These are phyloP conservation scores for Saksenaea oblongispora DNA, from an alignment of 371 early-diverging fungal species.

Conservation along the genomic window DNA sequence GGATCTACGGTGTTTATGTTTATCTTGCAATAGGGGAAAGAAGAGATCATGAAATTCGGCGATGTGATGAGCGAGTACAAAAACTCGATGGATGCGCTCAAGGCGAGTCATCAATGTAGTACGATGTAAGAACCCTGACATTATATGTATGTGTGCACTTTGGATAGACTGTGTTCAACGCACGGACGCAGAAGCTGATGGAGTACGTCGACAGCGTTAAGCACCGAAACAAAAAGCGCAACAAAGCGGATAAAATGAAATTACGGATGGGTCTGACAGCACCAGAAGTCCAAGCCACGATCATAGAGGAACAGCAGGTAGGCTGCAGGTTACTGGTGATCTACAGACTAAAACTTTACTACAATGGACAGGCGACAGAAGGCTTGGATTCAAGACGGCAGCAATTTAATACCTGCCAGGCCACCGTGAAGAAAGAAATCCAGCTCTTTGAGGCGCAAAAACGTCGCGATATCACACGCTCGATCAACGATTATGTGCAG, in stretches of 20 bases:
- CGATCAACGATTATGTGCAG: constrained; percentile 51
- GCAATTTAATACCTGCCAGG: constrained; percentile 49
- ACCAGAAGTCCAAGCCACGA: constrained; percentile 43
- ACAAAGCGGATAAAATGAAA: constrained; percentile 48
- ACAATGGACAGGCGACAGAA: constrained; percentile 30
- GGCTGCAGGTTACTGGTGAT: constrained; percentile 4
- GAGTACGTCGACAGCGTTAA: constrained; percentile 60
- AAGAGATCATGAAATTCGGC: constrained; percentile 56
- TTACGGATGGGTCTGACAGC: constrained; percentile 46
- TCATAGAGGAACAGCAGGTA: constrained; percentile 50
- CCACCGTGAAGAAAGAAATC: constrained; percentile 53
- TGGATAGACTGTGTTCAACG: constrained; percentile 52
- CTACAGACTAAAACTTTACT: no score
- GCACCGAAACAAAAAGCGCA: constrained; percentile 47
- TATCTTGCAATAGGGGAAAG: constrained; percentile 31
- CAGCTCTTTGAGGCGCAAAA: constrained; percentile 54
- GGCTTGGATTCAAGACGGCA: constrained; percentile 32
- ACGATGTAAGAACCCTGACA: not conserved
- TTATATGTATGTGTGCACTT: not conserved
- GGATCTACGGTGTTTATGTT: not conserved
- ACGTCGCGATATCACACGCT: constrained; percentile 41
- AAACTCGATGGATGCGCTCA: constrained; percentile 54
- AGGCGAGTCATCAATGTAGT: constrained; percentile 29
- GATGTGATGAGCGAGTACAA: constrained; percentile 63
- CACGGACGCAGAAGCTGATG: constrained; percentile 54